Conservation (phyloP, 106 monocot genomes). For the Xerophyta viscosa region DNA sequence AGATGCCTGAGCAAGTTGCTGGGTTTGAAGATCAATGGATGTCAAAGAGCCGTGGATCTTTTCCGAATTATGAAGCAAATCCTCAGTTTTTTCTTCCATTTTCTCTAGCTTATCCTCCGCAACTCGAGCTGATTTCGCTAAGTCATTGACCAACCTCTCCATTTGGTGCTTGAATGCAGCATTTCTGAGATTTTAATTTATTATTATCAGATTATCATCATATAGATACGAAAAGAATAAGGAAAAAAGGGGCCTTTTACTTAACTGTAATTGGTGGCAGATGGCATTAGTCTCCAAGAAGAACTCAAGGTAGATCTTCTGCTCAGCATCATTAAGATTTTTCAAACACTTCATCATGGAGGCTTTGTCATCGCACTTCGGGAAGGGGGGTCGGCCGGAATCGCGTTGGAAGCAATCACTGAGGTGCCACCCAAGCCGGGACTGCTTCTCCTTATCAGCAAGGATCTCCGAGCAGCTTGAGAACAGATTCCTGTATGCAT, state of each 20-base stretch:
- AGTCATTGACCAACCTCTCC: constrained; percentile 68
- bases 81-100: constrained; percentile 48
- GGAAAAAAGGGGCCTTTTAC: not conserved
- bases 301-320: constrained; percentile 61
- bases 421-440: constrained; percentile 67
- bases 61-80: constrained; percentile 36
- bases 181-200: constrained; percentile 19
- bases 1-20: constrained; percentile 34
- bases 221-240: not conserved
- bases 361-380: constrained; percentile 25
- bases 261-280: constrained; percentile 86
- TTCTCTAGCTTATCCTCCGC: constrained; percentile 51
- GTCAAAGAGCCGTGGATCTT: constrained; percentile 46
- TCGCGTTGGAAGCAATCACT: constrained; percentile 70
- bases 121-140: constrained; percentile 36
- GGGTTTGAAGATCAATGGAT: constrained; percentile 40
- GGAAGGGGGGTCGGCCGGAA: constrained; percentile 46
- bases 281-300: constrained; percentile 72
- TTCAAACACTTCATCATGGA: constrained; percentile 56
- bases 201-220: not conserved
- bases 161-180: constrained; percentile 69
- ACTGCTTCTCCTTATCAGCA: constrained; percentile 56
- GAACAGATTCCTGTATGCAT: constrained; percentile 61
- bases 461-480: constrained; percentile 61
- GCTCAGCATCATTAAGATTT: constrained; percentile 58